These are phyloP conservation scores for Clavispora asparagi DNA, from an alignment of 805 yeast genomes.

Conservation along the genomic window DNA sequence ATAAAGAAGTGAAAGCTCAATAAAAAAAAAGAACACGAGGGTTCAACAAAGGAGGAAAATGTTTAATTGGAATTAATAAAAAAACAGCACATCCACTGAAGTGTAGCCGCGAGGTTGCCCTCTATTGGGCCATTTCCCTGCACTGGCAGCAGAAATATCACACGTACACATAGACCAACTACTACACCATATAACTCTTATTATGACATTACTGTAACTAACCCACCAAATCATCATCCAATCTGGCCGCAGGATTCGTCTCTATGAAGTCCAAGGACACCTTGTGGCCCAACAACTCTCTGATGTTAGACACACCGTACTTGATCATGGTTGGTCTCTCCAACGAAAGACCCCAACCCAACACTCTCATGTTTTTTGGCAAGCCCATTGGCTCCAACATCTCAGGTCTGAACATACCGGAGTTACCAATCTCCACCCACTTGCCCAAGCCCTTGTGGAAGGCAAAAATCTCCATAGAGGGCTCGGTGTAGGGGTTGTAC, in stretches of 20 bases:
- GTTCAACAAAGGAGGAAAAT: too few relatives aligned
- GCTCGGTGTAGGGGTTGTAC: constrained; percentile 98
- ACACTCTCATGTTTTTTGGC: constrained; percentile 87
- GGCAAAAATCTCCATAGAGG: constrained; percentile 94
- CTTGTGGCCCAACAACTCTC: constrained; percentile 96
- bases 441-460: constrained; percentile 91
- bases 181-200: background rate
- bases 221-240: constrained; percentile 53
- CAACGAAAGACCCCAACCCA: constrained; percentile 95
- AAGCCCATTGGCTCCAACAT: constrained; percentile 98
- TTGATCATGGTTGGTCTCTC: constrained; percentile 99
- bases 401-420: constrained; percentile 99
- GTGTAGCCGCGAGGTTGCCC: too few relatives aligned
- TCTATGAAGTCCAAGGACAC: constrained; percentile 92
- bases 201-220: background rate
- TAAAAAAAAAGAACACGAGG: too few relatives aligned
- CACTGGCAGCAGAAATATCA: too few relatives aligned
- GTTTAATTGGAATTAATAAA: too few relatives aligned
- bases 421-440: constrained; percentile 99
- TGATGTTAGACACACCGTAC: constrained; percentile 89
- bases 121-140: too few relatives aligned
- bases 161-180: too few relatives aligned
- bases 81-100: too few relatives aligned
- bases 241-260: constrained; percentile 94
- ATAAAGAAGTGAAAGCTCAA: too few relatives aligned